Evolutionary conservation across 2,329 filamentous ascomycete genomes (phyloP), one percentile per base, ranked within the genome.

Genomic region (Neofusicoccum umdonicola): DNA sequence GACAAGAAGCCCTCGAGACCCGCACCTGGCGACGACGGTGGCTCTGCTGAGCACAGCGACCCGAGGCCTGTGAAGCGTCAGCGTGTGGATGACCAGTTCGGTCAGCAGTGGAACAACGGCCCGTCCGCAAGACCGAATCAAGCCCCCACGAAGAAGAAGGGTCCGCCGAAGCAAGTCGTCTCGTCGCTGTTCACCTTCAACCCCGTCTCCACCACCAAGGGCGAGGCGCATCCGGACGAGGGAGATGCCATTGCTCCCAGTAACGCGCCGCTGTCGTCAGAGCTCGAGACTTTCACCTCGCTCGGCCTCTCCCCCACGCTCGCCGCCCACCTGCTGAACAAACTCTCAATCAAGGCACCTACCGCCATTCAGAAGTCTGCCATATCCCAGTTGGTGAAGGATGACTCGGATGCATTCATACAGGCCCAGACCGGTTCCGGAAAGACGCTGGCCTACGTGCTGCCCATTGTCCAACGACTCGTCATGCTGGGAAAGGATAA

Each of bases 351-450:
- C 75, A 95, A 93, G 74, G 90, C 92, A 0, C 95, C 95, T 5
- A 99, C 95, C 0, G 92, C 92, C 0, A 97, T 99, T 74, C 95
- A 99, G 79, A 93, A 93, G 71, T 92, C 91, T 67, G 90, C 94
- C 0, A 89, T 99, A 44, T 85, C 90, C 47, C 89, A 95, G 70
- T 80, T 99, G 67, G 79, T 96, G 50, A 88, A 88, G 47, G 89
- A 90, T 62, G 90, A 96, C 70, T 88, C 87, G 51, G 95, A 99
- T 80, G 93, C 93, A 2, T 99, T 99, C 72, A 90, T 99, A 39
- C 95, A 98, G 76, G 96, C 95, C 2, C 90, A 99, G 79, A 99
- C 95, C 0, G 95, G 95, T 70, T 99, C 95, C 0, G 95, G 95
- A 79, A 99, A 99, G 80, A 99, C 95, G 0, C 80, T 99, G 66